A percentile compares a stretch with the other conserved stretches of the same genome.
phyloP scores from a whole-genome alignment of 2,329 filamentous ascomycete species.

The Arachnomyces sp. region DNA sequence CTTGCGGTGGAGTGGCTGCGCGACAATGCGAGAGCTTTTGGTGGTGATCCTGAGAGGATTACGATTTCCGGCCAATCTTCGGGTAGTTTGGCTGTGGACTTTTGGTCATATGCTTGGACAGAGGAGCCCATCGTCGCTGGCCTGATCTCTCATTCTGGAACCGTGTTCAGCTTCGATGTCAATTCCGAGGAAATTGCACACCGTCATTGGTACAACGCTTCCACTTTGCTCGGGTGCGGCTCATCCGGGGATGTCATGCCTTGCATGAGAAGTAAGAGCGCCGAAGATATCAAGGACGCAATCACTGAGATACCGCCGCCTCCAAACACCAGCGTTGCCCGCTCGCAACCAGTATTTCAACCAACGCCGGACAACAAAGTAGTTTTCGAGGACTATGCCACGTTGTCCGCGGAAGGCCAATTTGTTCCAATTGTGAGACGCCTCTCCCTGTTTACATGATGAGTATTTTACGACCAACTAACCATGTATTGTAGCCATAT shows the following conservation, averaged over 20 bases:
- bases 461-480: background rate
- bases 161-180: constrained; percentile 37
- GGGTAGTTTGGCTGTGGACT: constrained; percentile 25
- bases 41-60: constrained; percentile 42
- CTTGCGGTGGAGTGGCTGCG: constrained; percentile 46
- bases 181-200: constrained; percentile 29
- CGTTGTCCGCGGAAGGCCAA: constrained; percentile 23
- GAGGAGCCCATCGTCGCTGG: constrained; percentile 31
- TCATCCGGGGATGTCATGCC: constrained; percentile 21
- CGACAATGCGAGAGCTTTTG: constrained; percentile 45
- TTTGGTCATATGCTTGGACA: constrained; percentile 25
- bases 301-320: constrained; percentile 25
- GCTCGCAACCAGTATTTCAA: constrained; percentile 30
- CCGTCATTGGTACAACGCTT: constrained; percentile 39
- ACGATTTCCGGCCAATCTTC: constrained; percentile 42
- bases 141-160: constrained; percentile 32
- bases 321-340: constrained; percentile 25
- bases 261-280: constrained; percentile 33
- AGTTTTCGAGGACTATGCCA: constrained; percentile 38
- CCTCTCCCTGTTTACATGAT: background rate
- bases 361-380: constrained; percentile 34
- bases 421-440: constrained; percentile 34
- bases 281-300: constrained; percentile 30
- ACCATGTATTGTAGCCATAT: constrained; percentile 23
- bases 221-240: constrained; percentile 33